Conservation (phyloP, 768 basidiomycete genomes). For the Pisolithus tinctorius region DNA sequence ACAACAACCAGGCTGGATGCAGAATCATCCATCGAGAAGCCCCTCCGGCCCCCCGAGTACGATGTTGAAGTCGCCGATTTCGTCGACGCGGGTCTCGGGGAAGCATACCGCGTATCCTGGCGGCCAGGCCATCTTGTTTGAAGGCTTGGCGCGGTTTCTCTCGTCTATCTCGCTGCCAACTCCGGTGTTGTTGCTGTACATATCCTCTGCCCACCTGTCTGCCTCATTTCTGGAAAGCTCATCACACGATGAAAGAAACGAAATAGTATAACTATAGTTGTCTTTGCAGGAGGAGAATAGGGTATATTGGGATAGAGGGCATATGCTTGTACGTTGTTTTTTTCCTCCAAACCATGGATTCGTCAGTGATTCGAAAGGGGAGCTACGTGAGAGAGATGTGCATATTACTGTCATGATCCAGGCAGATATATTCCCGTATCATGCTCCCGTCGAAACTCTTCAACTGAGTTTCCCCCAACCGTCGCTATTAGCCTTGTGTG, state of each 20-base stretch:
- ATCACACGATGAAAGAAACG: slow-evolving; percentile 17
- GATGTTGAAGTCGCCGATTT: slow-evolving; percentile 31
- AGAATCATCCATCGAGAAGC: slow-evolving; percentile 45
- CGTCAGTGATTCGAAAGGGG: slow-evolving; percentile 1
- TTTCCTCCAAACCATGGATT: neutral
- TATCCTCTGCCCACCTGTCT: slow-evolving; percentile 50
- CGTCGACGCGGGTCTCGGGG: slow-evolving; percentile 23
- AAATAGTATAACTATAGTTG: too few relatives aligned
- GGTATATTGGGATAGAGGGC: slow-evolving; percentile 61
- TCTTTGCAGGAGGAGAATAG: too few relatives aligned
- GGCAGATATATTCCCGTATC: slow-evolving; percentile 90
- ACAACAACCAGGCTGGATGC: slow-evolving; percentile 53
- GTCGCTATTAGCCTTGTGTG: slow-evolving; percentile 31
- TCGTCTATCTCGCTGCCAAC: slow-evolving; percentile 36
- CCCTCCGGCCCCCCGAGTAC: slow-evolving; percentile 15
- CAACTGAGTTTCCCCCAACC: slow-evolving; percentile 76
- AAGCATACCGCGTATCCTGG: slow-evolving; percentile 3
- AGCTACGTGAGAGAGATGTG: slow-evolving; percentile 49
- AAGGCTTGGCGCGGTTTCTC: slow-evolving; percentile 15
- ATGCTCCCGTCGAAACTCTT: slow-evolving; percentile 64
- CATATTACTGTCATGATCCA: slow-evolving; percentile 83
- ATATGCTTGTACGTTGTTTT: slow-evolving; percentile 60
- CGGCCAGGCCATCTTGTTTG: slow-evolving; percentile 1
- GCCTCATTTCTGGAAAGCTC: slow-evolving; percentile 69
- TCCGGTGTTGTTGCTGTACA: slow-evolving; percentile 48